These are phyloP conservation scores for Alternaria triticimaculans DNA, from an alignment of 2,329 filamentous ascomycete genomes.

Conservation along the genomic window DNA sequence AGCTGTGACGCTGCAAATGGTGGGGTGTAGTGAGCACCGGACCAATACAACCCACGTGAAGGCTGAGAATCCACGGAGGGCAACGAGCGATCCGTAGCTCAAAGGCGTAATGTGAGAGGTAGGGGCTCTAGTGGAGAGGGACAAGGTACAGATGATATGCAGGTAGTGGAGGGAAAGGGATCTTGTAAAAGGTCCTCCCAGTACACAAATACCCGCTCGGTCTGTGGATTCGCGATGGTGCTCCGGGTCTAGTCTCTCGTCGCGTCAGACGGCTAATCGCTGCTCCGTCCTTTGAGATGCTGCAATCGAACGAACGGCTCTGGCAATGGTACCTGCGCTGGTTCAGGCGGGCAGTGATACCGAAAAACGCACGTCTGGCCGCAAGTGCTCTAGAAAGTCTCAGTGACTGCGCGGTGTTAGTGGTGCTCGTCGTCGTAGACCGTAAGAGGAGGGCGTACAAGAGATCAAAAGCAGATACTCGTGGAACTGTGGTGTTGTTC, in stretches of 20 bases:
- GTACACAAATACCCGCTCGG: conserved; percentile 37
- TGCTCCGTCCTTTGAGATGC: conserved; percentile 34
- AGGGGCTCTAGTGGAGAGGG: conserved; percentile 36
- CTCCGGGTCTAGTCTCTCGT: conserved; percentile 38
- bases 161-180: conserved; percentile 38
- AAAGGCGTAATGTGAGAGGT: conserved; percentile 39
- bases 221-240: conserved; percentile 38
- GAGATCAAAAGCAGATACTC: conserved; percentile 45
- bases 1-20: conserved; percentile 49
- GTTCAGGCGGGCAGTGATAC: conserved; percentile 48
- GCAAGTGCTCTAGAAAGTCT: conserved; percentile 53
- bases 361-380: conserved; percentile 53
- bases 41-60: conserved; percentile 58
- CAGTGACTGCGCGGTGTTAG: conserved; percentile 48
- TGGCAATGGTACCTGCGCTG: conserved; percentile 48
- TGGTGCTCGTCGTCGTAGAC: conserved; percentile 47
- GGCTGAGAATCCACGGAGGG: conserved; percentile 59
- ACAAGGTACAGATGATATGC: conserved; percentile 44
- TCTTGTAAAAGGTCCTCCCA: conserved; percentile 40
- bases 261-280: conserved; percentile 37
- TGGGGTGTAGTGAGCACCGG: conserved; percentile 48
- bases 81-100: conserved; percentile 40
- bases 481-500: conserved; percentile 47
- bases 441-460: conserved; percentile 50
- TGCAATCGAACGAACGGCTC: conserved; percentile 35